These are phyloP conservation scores for Lachnellula arida DNA, from an alignment of 2,329 filamentous ascomycete genomes.

Conservation along the genomic window DNA sequence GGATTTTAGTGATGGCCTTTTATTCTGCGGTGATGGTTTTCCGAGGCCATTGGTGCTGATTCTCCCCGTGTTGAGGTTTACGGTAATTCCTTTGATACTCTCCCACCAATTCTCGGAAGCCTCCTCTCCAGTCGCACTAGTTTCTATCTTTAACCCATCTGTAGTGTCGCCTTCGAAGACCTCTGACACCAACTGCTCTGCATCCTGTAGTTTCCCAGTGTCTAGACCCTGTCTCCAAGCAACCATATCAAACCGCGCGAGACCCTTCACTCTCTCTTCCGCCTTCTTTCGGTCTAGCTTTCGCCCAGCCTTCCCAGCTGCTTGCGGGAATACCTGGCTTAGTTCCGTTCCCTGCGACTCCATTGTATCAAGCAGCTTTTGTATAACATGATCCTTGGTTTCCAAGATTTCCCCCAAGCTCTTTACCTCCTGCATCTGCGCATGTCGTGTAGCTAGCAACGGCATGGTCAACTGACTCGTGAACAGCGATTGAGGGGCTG, in stretches of 20 bases:
- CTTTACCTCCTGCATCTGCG: slow-evolving; percentile 39
- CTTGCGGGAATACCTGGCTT: slow-evolving; percentile 45
- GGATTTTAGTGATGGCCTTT: neutral
- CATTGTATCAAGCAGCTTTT: slow-evolving; percentile 48
- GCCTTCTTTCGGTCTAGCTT: slow-evolving; percentile 35
- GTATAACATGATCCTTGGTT: slow-evolving; percentile 52
- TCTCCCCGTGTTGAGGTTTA: slow-evolving; percentile 17
- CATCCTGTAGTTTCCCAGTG: slow-evolving; percentile 11
- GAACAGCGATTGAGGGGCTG: slow-evolving; percentile 34
- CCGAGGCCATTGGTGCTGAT: slow-evolving; percentile 15
- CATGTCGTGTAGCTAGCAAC: slow-evolving; percentile 41
- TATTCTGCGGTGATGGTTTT: neutral
- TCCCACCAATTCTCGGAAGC: slow-evolving; percentile 28
- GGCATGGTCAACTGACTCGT: slow-evolving; percentile 44
- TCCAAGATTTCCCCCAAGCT: slow-evolving; percentile 41
- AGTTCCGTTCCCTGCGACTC: slow-evolving; percentile 48
- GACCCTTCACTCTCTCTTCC: slow-evolving; percentile 38
- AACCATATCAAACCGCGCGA: slow-evolving; percentile 41
- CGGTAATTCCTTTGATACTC: slow-evolving; percentile 21
- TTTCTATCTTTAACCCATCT: neutral
- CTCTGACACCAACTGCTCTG: slow-evolving; percentile 15
- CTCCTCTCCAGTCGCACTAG: neutral
- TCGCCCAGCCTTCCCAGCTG: slow-evolving; percentile 32
- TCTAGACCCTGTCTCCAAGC: slow-evolving; percentile 18
- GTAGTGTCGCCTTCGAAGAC: slow-evolving; percentile 16